Evolutionary conservation across 2,329 filamentous ascomycete species (phyloP).

Genomic region (Alternaria ethzedia): DNA sequence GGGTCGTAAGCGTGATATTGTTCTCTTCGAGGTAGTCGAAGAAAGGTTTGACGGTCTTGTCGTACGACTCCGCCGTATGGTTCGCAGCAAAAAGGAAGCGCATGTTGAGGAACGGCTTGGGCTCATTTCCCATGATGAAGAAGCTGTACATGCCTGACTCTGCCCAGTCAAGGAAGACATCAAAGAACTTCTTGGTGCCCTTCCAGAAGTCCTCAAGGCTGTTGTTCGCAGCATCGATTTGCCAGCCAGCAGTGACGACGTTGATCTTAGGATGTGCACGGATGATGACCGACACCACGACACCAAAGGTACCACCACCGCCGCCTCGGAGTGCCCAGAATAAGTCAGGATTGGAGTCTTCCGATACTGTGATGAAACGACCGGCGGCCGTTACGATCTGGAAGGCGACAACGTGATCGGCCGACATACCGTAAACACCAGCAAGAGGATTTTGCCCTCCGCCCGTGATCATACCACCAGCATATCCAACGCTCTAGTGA

Average conservation of each 20-base stretch:
- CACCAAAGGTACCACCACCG: conserved; percentile 27
- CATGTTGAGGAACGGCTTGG: no score
- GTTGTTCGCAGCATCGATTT: no score
- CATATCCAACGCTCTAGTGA: conserved; percentile 55
- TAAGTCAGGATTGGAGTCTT: conserved; percentile 18
- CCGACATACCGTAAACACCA: conserved; percentile 48
- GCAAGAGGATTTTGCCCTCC: conserved; percentile 62
- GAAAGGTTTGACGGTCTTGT: conserved; percentile 16
- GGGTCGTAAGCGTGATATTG: no score
- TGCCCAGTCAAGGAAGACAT: conserved; percentile 17
- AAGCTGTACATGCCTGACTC: conserved; percentile 24
- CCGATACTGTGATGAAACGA: conserved; percentile 6
- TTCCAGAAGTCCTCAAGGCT: conserved; percentile 26
- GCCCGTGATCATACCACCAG: conserved; percentile 46
- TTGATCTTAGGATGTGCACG: conserved; percentile 28
- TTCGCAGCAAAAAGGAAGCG: no score
- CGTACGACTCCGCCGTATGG: conserved; percentile 19
- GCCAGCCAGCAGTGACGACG: no score
- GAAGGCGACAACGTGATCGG: conserved; percentile 27
- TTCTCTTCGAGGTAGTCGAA: conserved; percentile 16
- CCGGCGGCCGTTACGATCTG: conserved; percentile 29
- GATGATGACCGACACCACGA: conserved; percentile 20
- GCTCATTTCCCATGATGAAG: conserved; percentile 26
- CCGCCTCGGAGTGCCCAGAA: conserved; percentile 36
- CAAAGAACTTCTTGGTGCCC: conserved; percentile 18